A percentile compares a stretch with the other conserved stretches of the same genome.
Evolutionary conservation across 2,329 filamentous ascomycete genomes (phyloP).

Genomic region (Periglandula ipomoeae): DNA sequence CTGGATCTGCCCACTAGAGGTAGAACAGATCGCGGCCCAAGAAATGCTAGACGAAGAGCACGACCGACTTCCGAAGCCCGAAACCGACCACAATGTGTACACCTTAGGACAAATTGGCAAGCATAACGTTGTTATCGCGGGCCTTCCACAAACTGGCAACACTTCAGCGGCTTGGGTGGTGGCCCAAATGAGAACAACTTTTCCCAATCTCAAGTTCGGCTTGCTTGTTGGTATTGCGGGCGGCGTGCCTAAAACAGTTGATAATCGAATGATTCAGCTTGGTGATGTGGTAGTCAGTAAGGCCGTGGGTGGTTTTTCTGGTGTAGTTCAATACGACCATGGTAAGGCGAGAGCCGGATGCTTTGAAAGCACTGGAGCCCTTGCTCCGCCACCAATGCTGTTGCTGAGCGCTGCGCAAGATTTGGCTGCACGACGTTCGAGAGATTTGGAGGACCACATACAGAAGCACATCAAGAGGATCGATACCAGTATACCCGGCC

Average conservation of each 20-base stretch:
- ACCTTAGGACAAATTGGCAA: constrained; percentile 18
- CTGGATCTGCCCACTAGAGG: constrained; percentile 20
- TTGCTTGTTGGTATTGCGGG: constrained; percentile 16
- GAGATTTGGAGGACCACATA: too few relatives aligned
- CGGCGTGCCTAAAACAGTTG: constrained; percentile 11
- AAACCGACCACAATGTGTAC: constrained; percentile 15
- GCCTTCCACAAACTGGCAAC: constrained; percentile 21
- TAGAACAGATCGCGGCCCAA: constrained; percentile 17
- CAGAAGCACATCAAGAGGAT: too few relatives aligned
- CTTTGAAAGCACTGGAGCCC: constrained; percentile 12
- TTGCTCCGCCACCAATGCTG: too few relatives aligned
- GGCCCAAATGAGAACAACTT: constrained; percentile 22
- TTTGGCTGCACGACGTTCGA: too few relatives aligned
- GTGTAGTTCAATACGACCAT: constrained; percentile 13
- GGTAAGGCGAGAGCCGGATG: constrained; percentile 11
- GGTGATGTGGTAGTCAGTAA: constrained; percentile 16
- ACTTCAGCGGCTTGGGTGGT: constrained; percentile 21
- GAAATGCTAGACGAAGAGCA: constrained; percentile 18
- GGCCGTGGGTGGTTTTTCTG: constrained; percentile 9
- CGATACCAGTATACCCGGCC: too few relatives aligned
- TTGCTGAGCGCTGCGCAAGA: too few relatives aligned
- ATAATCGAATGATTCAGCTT: constrained; percentile 14
- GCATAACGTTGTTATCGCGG: constrained; percentile 24
- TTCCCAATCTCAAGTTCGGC: constrained; percentile 17
- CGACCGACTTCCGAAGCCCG: constrained; percentile 8